Evolutionary conservation across 2,329 filamentous ascomycete species (phyloP).

Genomic region (Fusarium mangiferae): DNA sequence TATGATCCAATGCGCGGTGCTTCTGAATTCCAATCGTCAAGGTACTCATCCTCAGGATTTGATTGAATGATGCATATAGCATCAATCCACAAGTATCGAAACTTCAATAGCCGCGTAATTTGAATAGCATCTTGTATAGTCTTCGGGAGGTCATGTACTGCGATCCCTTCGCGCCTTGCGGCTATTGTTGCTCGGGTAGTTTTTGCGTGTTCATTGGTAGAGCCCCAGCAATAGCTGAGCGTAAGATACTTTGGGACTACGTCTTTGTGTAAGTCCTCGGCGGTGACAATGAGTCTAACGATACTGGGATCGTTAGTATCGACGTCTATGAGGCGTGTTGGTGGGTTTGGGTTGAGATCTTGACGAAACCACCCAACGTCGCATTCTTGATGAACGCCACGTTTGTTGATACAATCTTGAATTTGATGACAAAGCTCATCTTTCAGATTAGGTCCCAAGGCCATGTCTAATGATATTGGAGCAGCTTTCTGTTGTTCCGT

Average conservation of each 20-base stretch:
- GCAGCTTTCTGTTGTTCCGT: not conserved
- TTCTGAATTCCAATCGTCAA: slow-evolving; percentile 7
- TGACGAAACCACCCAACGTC: not conserved
- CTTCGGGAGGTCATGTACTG: not conserved
- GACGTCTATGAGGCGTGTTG: not conserved
- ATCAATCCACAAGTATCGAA: slow-evolving; percentile 6
- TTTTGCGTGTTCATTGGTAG: not conserved
- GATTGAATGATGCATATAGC: slow-evolving; percentile 15
- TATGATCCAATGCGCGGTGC: slow-evolving; percentile 13
- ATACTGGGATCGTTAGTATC: not conserved
- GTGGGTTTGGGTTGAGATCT: not conserved
- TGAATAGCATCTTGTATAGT: not conserved
- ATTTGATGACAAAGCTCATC: not conserved
- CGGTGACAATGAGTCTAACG: not conserved
- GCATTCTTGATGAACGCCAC: not conserved
- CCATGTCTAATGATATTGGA: not conserved
- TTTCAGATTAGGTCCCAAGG: not conserved
- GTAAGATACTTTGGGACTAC: not conserved
- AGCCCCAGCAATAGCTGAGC: not conserved
- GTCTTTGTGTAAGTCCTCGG: not conserved
- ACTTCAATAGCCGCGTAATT: not conserved
- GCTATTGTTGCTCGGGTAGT: not conserved
- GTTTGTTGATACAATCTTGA: not conserved
- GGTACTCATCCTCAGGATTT: not conserved
- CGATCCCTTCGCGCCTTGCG: not conserved